phyloP scores from a whole-genome alignment of 768 basidiomycete species.

The Arthromyces matolae region DNA sequence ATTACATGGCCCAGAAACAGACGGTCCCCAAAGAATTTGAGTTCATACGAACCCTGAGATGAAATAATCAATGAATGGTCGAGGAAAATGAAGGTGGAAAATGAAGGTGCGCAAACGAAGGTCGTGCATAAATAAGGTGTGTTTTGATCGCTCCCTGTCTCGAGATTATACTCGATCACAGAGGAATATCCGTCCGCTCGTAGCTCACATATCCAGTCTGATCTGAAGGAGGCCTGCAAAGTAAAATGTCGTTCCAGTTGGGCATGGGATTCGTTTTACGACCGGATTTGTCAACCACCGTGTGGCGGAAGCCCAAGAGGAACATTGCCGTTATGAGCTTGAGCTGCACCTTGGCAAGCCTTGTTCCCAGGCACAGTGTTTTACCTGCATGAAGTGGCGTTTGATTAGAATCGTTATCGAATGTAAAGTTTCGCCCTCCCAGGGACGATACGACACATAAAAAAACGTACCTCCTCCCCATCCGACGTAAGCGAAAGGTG shows the following conservation, averaged over 20 bases:
- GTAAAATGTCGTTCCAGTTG: constrained; percentile 76
- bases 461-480: constrained; percentile 72
- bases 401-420: constrained; percentile 10
- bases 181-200: constrained; percentile 31
- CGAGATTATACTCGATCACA: constrained; percentile 24
- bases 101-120: constrained; percentile 4
- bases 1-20: constrained; percentile 9
- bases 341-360: constrained; percentile 70
- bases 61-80: not conserved
- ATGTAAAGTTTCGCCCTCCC: constrained; percentile 5
- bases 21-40: constrained; percentile 2
- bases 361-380: constrained; percentile 67
- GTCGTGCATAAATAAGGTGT: constrained; percentile 6
- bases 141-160: not conserved
- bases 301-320: constrained; percentile 59
- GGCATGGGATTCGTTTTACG: constrained; percentile 43
- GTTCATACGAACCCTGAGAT: too few relatives aligned
- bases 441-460: constrained; percentile 8
- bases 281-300: constrained; percentile 52
- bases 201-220: constrained; percentile 55
- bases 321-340: constrained; percentile 70
- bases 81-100: too few relatives aligned
- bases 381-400: constrained; percentile 43
- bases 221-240: constrained; percentile 55
- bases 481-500: constrained; percentile 62